Base-by-base conservation (phyloP, 306 rosid species). In the Astragalus membranaceus region DNA sequence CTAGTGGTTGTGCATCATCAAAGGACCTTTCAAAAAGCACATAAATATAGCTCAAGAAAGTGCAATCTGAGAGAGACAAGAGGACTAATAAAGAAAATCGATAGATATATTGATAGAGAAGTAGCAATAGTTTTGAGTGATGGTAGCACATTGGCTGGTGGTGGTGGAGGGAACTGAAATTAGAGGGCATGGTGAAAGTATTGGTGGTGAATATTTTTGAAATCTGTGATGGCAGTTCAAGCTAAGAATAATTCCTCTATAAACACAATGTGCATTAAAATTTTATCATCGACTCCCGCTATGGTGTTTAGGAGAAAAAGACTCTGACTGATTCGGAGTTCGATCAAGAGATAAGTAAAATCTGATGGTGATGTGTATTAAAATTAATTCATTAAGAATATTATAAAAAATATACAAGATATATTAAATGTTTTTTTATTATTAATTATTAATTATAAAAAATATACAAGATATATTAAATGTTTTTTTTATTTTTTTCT, bases 1-100 rank as follows among this genome's bases (percentile, higher is more conserved):
- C 67, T 36, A 81, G 84, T 86, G 92, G 87, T 30, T 74, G 57
- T 84, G 89, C 83, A 76, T 83, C 77, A 55, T 81, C 85, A 51
- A 68, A 83, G 72, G 69, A 72, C 73, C 79, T 59, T 75, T 53
- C 64, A 57, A 83, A 85, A 74, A 78, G 79, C 85, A 77, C 82
- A 82, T 72, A 57, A 51, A 78, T 57, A 52, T 69, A 50, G 57
- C 36, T 23, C 59, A 57, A 64, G 75, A 80, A 80, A 66, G 82
- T 77, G 81, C 67, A 61, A 47, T 67, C 61, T 69, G 62, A 80
- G 67, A 65, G 54, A 57, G 70, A 73, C 66, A 55, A 13, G 13
- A 33, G 64, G 39, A 35, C 13, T 10, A 44, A 55, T 17, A 75
- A 81, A 62, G 73, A 33, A 23, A 5, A 73, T n/a, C n/a, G 42